These are phyloP conservation scores for Plantago major DNA, from an alignment of 257 asterid species.

Conservation along the genomic window DNA sequence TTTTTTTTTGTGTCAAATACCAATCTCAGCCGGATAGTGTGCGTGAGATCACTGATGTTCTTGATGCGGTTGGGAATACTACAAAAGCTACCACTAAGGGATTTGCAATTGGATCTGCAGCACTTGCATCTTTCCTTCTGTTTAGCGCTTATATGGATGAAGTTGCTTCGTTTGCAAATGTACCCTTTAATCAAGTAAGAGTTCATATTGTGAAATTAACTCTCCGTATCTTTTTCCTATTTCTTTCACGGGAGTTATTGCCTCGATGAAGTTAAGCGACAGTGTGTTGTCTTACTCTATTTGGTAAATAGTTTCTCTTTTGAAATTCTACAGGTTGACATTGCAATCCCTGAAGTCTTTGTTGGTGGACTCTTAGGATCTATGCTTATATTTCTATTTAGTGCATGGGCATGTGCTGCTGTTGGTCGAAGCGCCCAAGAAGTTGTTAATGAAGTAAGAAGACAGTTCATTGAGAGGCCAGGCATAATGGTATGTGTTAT, in stretches of 20 bases:
- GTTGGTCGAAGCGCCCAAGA: slow-evolving; percentile 99
- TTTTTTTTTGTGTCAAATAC: slow-evolving; percentile 14
- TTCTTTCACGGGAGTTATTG: too few relatives aligned
- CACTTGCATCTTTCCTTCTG: slow-evolving; percentile 94
- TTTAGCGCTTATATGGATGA: slow-evolving; percentile 99
- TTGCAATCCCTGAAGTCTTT: slow-evolving; percentile 97
- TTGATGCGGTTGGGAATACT: slow-evolving; percentile 98
- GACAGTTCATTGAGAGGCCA: slow-evolving; percentile 98
- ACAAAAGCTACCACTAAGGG: slow-evolving; percentile 99
- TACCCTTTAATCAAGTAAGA: slow-evolving; percentile 68
- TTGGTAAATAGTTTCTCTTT: not conserved
- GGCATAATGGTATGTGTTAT: slow-evolving; percentile 86
- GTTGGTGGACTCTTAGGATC: slow-evolving; percentile 96
- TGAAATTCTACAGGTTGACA: slow-evolving; percentile 65
- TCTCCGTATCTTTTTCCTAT: not conserved
- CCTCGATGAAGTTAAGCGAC: too few relatives aligned
- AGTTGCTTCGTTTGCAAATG: slow-evolving; percentile 72
- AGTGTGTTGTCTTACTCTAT: not conserved
- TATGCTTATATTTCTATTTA: slow-evolving; percentile 89
- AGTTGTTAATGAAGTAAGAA: slow-evolving; percentile 97
- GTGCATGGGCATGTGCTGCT: slow-evolving; percentile 99
- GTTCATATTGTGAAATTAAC: slow-evolving; percentile 5
- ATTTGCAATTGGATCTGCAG: slow-evolving; percentile 99
- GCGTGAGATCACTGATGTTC: slow-evolving; percentile 92
- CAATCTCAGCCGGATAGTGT: slow-evolving; percentile 92